A percentile compares a stretch with the other conserved stretches of the same genome.
Evolutionary conservation across 352 stramenopile species (phyloP).

Genomic region (Phytopythium cucurbitacearum): DNA sequence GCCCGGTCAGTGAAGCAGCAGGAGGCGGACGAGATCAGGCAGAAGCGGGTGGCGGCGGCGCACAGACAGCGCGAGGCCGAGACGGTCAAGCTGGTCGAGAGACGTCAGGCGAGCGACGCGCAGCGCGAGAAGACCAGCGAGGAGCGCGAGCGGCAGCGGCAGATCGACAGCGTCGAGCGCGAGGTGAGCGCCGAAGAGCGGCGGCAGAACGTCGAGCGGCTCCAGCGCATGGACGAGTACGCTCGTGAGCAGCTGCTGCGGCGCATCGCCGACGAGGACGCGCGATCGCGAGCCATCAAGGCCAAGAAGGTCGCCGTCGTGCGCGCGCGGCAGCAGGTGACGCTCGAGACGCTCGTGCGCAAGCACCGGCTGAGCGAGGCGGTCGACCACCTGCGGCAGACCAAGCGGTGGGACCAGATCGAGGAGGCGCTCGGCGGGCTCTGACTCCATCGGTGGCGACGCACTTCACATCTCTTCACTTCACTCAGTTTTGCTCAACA

Average conservation of each 20-base stretch:
- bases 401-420: slow-evolving; percentile 77
- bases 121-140: slow-evolving; percentile 31
- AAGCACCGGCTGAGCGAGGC: slow-evolving; percentile 65
- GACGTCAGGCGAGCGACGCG: slow-evolving; percentile 23
- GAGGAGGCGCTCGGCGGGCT: slow-evolving; percentile 68
- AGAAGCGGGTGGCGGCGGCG: slow-evolving; percentile 56
- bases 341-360: slow-evolving; percentile 55
- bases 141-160: slow-evolving; percentile 39
- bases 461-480: neutral
- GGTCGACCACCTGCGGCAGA: slow-evolving; percentile 57
- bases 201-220: slow-evolving; percentile 62
- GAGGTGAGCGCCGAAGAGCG: slow-evolving; percentile 51
- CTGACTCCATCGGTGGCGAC: slow-evolving; percentile 6
- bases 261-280: slow-evolving; percentile 56
- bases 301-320: slow-evolving; percentile 53
- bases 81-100: slow-evolving; percentile 24
- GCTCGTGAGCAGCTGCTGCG: slow-evolving; percentile 50
- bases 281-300: slow-evolving; percentile 53
- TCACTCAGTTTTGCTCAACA: neutral
- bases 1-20: slow-evolving; percentile 54
- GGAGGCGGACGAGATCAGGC: slow-evolving; percentile 62
- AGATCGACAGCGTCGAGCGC: slow-evolving; percentile 52
- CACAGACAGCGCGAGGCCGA: slow-evolving; percentile 33
- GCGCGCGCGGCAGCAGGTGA: slow-evolving; percentile 54
- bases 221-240: slow-evolving; percentile 73